Base-by-base conservation (phyloP, 345 rosid species). In the Arabidopsis suecica region DNA sequence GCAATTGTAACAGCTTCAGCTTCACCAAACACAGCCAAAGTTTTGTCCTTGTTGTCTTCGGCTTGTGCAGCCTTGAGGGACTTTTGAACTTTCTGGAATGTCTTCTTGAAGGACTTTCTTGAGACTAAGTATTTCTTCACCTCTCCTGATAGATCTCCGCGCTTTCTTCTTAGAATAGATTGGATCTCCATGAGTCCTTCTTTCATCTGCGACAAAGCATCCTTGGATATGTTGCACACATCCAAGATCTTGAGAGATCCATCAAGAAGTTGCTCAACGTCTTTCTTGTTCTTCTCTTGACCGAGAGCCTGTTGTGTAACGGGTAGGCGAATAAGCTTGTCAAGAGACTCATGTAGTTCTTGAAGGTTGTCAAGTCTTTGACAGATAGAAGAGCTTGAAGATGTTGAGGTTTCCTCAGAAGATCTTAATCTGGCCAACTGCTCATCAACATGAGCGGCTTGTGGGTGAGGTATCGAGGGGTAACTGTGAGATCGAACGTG, bases 201-300 rank as follows among this genome's bases (percentile, higher is more conserved):
- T 51, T 77, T 81, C 59, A 73, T 77, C 56, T 75, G 84, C 6
- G 73, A 53, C 60, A 86, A 64, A 23, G 60, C 80, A 78, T 80
- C 85, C 51, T 76, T 78, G 22, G 79, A 48, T 5, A 61, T 66
- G 61, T 65, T 73, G 51, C 83, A 82, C 12, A 78, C 32, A 3
- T 80, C 84, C 70, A 80, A 61, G 64, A 82, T 62, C 44, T 45
- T 48, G 1, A 82, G 79, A 25, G 87, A 78, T 42, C 81, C 82
- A 40, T 82, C 78, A 70, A 85, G 69, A 42, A 77, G 59, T 54
- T 77, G 79, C 9, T 80, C 78, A 0, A 78, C 72, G 5, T 5
- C 37, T 37, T 66, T 65, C 64, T 37, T 69, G 14, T 65, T 20
- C 8, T 79, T 37, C 28, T 76, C 79, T 50, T 86, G 84, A 57